Conservation (phyloP, 805 yeast species). For the Candida mattraensis region DNA sequence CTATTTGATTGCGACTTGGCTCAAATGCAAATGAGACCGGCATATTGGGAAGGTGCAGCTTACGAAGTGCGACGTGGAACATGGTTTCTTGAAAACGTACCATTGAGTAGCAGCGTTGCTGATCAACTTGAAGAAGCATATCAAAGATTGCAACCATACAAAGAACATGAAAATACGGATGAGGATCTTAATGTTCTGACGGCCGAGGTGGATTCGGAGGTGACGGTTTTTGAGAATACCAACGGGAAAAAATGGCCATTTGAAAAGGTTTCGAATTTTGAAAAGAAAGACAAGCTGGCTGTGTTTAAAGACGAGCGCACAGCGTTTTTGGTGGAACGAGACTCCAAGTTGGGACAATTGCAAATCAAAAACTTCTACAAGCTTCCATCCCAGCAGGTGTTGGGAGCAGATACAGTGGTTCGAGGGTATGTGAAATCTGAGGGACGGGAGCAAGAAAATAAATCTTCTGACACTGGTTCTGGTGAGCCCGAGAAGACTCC, state of each 20-base stretch:
- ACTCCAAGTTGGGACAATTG: constrained; percentile 28
- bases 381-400: constrained; percentile 29
- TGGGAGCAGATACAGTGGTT: constrained; percentile 49
- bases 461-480: background rate
- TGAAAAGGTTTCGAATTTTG: constrained; percentile 23
- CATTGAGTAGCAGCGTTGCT: constrained; percentile 51
- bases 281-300: constrained; percentile 26
- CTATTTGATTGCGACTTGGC: constrained; percentile 69
- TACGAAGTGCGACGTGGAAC: constrained; percentile 82
- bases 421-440: constrained; percentile 42
- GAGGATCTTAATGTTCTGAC: constrained; percentile 11
- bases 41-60: constrained; percentile 86
- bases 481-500: background rate
- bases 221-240: constrained; percentile 31
- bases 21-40: constrained; percentile 57
- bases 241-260: constrained; percentile 31
- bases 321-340: constrained; percentile 29
- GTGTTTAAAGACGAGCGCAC: constrained; percentile 26
- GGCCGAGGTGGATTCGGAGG: constrained; percentile 24
- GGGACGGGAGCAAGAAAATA: constrained; percentile 10
- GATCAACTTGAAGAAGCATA: constrained; percentile 61
- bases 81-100: constrained; percentile 72
- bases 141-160: constrained; percentile 29
- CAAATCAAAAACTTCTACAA: constrained; percentile 28
- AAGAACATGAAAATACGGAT: constrained; percentile 1